Evolutionary conservation across 768 basidiomycete species (phyloP), one percentile per base, ranked within the genome.

Genomic region (Pholiota conissans): DNA sequence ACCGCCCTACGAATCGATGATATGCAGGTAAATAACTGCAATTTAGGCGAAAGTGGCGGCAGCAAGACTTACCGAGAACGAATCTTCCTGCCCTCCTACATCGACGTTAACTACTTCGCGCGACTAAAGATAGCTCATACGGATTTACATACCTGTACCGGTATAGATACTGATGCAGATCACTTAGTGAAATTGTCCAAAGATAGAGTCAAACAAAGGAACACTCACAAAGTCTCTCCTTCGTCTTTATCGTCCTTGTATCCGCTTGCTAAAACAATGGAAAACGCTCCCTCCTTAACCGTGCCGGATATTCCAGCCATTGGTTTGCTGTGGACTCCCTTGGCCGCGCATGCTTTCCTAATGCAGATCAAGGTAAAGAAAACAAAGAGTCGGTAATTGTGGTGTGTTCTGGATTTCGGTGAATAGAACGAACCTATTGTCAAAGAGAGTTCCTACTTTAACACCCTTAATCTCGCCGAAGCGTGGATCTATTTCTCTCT

Each of bases 211-310:
- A 51, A 35, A 29, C 5, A 16, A 49, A 22, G 48, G 18, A 26
- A 27, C 9, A 67, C 73, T 52, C 57, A 78, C 77, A 79, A 63
- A 22, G 66, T 63, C 2, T 78, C 70, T 7, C 79, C 78, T 0
- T 70, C 48, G 50, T 79, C 79, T 2, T 54, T 28, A 57, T 80
- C 74, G 40, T 80, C 79, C 39, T 73, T 72, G 46, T 81, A 79
- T 2, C 73, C 71, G 5, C 71, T 69, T 13, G 75, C 77, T 2
- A 77, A 51, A 30, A 74, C 73, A 20, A 81, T 71, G 0, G 79
- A 79, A 57, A 67, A 75, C 1, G 78, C 77, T 1, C 78, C 79
- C 2, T 61, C 39, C 3, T 42, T 54, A 11, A 56, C 49, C 13
- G 62, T 62, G 3, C 73, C 73, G 30, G 67, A 66, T 29, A 80